phyloP scores from a whole-genome alignment of 2,329 filamentous ascomycete species.

The Geosmithia flava region DNA sequence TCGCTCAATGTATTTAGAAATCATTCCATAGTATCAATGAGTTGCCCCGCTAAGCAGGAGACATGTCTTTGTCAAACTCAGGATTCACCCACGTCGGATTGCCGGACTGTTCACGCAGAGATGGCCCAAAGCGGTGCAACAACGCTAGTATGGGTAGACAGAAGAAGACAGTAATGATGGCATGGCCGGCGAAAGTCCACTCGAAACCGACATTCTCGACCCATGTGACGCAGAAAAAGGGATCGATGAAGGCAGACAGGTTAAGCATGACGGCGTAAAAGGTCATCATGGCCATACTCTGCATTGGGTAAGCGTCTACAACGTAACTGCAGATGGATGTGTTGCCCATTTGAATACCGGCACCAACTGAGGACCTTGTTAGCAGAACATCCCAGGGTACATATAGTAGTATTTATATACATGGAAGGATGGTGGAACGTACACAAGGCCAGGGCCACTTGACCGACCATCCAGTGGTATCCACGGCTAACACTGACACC shows the following conservation, averaged over 20 bases:
- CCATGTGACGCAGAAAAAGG: slow-evolving; percentile 39
- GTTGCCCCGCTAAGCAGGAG: too few relatives aligned
- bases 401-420: too few relatives aligned
- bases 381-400: neutral
- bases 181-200: slow-evolving; percentile 37
- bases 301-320: slow-evolving; percentile 41
- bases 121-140: slow-evolving; percentile 25
- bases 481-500: slow-evolving; percentile 37
- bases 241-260: slow-evolving; percentile 29
- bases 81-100: slow-evolving; percentile 32
- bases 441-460: slow-evolving; percentile 42
- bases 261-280: slow-evolving; percentile 43
- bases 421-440: slow-evolving; percentile 7
- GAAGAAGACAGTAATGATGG: slow-evolving; percentile 27
- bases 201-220: slow-evolving; percentile 29
- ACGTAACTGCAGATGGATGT: slow-evolving; percentile 38
- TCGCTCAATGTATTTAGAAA: too few relatives aligned
- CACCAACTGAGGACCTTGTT: slow-evolving; percentile 24
- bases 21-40: too few relatives aligned
- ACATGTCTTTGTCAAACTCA: slow-evolving; percentile 12
- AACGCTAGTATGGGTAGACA: slow-evolving; percentile 21
- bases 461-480: slow-evolving; percentile 45
- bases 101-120: slow-evolving; percentile 20
- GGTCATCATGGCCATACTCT: slow-evolving; percentile 39
- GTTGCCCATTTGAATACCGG: slow-evolving; percentile 44